Evolutionary conservation across 768 basidiomycete genomes (phyloP).

Genomic region (Boletus sp.): DNA sequence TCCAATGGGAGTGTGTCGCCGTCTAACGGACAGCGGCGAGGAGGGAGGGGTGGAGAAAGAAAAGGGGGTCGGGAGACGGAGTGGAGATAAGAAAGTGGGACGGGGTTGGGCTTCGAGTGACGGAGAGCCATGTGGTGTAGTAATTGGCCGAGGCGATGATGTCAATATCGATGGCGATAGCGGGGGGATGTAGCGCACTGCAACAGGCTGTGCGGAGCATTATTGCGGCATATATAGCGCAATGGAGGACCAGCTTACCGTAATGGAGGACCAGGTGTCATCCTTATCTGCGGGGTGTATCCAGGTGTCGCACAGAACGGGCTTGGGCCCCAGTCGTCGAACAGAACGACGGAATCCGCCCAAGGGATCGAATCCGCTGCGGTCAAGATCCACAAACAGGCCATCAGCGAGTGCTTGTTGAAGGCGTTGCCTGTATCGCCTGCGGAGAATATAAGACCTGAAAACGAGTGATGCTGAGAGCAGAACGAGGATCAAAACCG

Average conservation of each 20-base stretch:
- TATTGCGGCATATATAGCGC: not conserved
- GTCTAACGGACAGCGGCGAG: not conserved
- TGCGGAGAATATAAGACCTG: constrained; percentile 58
- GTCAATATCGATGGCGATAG: not conserved
- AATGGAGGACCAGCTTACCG: constrained; percentile 1
- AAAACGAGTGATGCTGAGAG: constrained; percentile 63
- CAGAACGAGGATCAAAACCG: constrained; percentile 61
- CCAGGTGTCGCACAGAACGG: constrained; percentile 19
- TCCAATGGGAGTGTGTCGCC: not conserved
- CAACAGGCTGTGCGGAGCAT: constrained; percentile 15
- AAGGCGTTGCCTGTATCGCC: constrained; percentile 52
- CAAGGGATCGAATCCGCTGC: not conserved
- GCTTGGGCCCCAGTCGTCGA: constrained; percentile 9
- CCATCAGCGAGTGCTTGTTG: constrained; percentile 54
- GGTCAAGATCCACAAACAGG: constrained; percentile 31
- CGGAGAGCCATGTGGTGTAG: not conserved
- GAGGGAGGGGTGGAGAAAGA: not conserved
- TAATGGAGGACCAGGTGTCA: constrained; percentile 13
- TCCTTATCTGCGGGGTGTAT: not conserved
- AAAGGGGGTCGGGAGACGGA: constrained; percentile 6
- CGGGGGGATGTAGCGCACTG: constrained; percentile 6
- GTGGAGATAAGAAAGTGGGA: constrained; percentile 3
- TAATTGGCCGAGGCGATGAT: not conserved
- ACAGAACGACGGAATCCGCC: constrained; percentile 1
- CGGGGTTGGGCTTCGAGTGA: not conserved